Evolutionary conservation across 176 grass and related monocot species (phyloP).

Genomic region (Metroxylon sagu): DNA sequence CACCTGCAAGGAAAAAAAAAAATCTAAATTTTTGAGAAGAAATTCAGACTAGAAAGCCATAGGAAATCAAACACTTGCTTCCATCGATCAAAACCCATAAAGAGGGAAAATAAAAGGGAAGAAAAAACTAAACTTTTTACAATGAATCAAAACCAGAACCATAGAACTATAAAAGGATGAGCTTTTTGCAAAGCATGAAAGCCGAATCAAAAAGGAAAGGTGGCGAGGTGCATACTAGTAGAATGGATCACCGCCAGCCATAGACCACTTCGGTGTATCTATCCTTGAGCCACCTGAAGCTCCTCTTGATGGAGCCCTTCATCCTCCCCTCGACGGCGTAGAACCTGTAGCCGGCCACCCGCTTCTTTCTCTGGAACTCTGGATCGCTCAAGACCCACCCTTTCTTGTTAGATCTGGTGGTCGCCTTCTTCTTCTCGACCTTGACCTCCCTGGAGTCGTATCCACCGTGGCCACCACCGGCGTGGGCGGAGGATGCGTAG

Average conservation of each 20-base stretch:
- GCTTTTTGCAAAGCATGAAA: no score
- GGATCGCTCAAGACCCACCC: constrained; percentile 46
- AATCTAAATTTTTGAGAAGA: no score
- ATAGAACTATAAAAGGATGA: no score
- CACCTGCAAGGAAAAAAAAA: no score
- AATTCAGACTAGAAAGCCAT: no score
- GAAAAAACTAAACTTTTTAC: no score
- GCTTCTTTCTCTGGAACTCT: constrained; percentile 72
- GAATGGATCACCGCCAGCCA: constrained; percentile 35
- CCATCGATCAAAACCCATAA: no score
- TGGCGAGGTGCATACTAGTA: no score
- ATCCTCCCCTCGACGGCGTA: constrained; percentile 65
- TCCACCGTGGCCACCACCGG: constrained; percentile 9
- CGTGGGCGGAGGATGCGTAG: constrained; percentile 33
- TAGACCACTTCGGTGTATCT: constrained; percentile 50
- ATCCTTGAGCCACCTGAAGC: constrained; percentile 88
- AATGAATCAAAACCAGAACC: no score
- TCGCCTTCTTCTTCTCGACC: constrained; percentile 5
- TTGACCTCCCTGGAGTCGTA: neutral
- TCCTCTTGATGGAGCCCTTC: constrained; percentile 69
- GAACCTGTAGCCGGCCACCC: constrained; percentile 77
- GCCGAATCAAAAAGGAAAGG: no score
- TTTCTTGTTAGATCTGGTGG: constrained; percentile 26
- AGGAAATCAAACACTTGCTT: no score
- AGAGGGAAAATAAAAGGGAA: no score